Evolutionary conservation across 2,329 filamentous ascomycete genomes (phyloP).

Genomic region (Pyricularia grisea): DNA sequence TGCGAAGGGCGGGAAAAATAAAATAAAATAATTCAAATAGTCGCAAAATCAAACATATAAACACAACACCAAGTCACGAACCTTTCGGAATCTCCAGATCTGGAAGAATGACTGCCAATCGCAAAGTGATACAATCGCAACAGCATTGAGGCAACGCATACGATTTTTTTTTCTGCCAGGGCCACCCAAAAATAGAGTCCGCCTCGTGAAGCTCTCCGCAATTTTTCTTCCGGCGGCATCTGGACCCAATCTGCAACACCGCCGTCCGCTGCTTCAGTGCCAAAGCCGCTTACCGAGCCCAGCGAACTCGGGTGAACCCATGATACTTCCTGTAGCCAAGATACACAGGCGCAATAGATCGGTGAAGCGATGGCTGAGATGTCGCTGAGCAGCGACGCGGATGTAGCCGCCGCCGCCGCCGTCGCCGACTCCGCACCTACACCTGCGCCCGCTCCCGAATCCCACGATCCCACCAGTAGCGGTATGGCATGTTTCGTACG

Average conservation of each 20-base stretch:
- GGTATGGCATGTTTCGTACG: slow-evolving; percentile 1
- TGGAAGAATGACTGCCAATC: not conserved
- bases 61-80: not conserved
- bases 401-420: not conserved
- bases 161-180: not conserved
- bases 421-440: not conserved
- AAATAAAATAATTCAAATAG: not conserved
- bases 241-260: not conserved
- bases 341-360: not conserved
- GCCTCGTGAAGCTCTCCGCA: slow-evolving; percentile 8
- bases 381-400: slow-evolving; percentile 2
- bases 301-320: not conserved
- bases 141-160: not conserved
- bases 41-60: not conserved
- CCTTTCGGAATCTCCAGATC: not conserved
- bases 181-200: not conserved
- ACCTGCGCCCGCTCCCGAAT: not conserved
- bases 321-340: not conserved
- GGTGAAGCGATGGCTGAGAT: slow-evolving; percentile 7
- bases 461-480: not conserved
- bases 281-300: not conserved
- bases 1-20: not conserved
- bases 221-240: slow-evolving; percentile 15
- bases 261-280: not conserved
- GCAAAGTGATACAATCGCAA: not conserved